Conservation (phyloP, 2,329 filamentous ascomycete species). For the Colletotrichum coccodes region DNA sequence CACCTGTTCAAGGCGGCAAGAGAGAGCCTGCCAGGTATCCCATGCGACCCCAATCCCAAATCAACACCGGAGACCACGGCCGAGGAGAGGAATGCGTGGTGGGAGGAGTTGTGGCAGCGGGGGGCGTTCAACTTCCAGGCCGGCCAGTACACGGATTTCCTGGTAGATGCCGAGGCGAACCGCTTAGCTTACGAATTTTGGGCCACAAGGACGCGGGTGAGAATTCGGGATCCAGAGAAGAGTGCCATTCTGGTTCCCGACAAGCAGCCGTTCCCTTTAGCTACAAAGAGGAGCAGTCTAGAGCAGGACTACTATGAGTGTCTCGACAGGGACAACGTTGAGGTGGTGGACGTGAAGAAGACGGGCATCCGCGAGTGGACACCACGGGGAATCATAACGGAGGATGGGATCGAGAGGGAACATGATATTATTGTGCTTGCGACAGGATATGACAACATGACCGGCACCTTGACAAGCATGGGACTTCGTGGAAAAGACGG, state of each 20-base stretch:
- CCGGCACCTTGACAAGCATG: constrained; percentile 44
- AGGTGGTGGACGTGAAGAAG: constrained; percentile 54
- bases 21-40: constrained; percentile 61
- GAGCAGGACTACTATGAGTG: constrained; percentile 62
- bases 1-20: constrained; percentile 55
- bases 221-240: constrained; percentile 56
- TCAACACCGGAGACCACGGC: constrained; percentile 51
- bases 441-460: constrained; percentile 47
- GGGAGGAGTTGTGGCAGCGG: constrained; percentile 53
- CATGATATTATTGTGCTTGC: constrained; percentile 48
- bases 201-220: constrained; percentile 51
- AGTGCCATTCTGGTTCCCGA: constrained; percentile 57
- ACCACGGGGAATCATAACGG: constrained; percentile 48
- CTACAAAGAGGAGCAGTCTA: constrained; percentile 55
- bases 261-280: constrained; percentile 56
- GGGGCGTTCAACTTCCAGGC: constrained; percentile 60
- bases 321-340: constrained; percentile 55
- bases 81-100: constrained; percentile 54
- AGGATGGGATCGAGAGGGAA: constrained; percentile 47
- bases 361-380: constrained; percentile 53
- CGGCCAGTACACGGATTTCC: constrained; percentile 55
- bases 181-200: constrained; percentile 59
- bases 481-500: constrained; percentile 42
- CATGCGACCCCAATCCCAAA: constrained; percentile 56
- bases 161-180: constrained; percentile 54